Base-by-base conservation (phyloP, 768 basidiomycete species). In the button mushroom (Agaricus bisporus) region DNA sequence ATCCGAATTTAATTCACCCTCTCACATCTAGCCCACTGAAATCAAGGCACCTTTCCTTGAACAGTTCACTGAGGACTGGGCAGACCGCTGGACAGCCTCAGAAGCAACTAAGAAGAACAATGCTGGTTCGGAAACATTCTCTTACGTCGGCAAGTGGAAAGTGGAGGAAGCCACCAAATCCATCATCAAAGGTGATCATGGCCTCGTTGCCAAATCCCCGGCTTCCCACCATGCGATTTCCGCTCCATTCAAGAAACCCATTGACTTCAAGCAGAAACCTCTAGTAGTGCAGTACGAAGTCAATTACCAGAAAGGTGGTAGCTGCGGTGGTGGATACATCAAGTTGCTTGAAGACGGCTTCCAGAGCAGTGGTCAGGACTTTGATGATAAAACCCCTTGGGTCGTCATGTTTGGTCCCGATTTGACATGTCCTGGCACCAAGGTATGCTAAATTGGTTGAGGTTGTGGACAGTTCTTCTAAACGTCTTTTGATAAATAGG, bases 141-240 rank as follows among this genome's bases (percentile, higher is more conserved):
- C 88, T 65, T 97, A 98, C 69, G 94, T 98, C 66, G 97, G 97
- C 65, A 82, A 92, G 66, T 99, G 97, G 97, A 79, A 85, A 60
- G 92, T 98, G 63, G 95, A 98, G 72, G 91, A 94, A 43, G 85
- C 95, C 49, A 71, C 85, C 37, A 74, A 76, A 57, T 80, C 85
- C 41, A 81, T 89, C 66, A 75, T 98, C 64, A 77, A 80, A 20
- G 93, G 91, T 60, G 93, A 97, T 74, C 80, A 82, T 65, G 95
- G 90, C 64, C 85, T 98, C 61, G 94, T 99, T 38, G 91, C 91
- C 7, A 95, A 98, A 78, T 86, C 85, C 73, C 93, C 95, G 77
- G 97, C 97, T 51, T 93, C 94, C 17, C 95, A 98, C 69, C 95
- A 98, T 66, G 97, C 97, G 67, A 98, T 99, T 69, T 98, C 95